Conservation (phyloP, 176 grass and related monocot species). For the Hyparrhenia diplandra region DNA sequence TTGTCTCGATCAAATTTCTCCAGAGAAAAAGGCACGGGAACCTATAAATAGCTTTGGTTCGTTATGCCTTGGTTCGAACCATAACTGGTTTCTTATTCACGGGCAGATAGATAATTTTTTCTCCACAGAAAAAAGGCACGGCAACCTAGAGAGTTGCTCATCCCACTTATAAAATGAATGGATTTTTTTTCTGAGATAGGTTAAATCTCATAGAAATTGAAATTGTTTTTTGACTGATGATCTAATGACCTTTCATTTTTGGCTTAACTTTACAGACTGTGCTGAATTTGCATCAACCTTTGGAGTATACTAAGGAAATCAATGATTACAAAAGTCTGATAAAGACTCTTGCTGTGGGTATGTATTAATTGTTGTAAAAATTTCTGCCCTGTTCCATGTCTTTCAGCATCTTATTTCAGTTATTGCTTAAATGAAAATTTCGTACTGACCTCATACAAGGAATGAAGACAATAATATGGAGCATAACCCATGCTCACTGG, state of each 20-base stretch:
- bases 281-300: constrained; percentile 90
- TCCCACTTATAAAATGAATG: background rate
- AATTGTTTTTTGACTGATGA: constrained; percentile 9
- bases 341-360: constrained; percentile 94
- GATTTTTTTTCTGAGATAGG: background rate
- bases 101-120: background rate
- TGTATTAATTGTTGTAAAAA: constrained; percentile 22
- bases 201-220: background rate
- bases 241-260: background rate
- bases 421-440: constrained; percentile 17
- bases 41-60: background rate
- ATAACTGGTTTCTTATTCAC: background rate
- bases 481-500: constrained; percentile 93
- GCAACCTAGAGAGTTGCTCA: background rate
- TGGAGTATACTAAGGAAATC: constrained; percentile 94
- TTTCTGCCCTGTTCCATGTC: constrained; percentile 1
- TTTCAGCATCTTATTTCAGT: constrained; percentile 17
- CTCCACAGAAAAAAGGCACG: constrained; percentile 13
- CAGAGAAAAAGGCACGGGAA: background rate
- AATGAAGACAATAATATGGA: constrained; percentile 99
- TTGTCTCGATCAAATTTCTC: background rate
- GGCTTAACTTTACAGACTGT: constrained; percentile 62
- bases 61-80: background rate
- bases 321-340: constrained; percentile 98
- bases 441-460: constrained; percentile 46